Conservation (phyloP, 208 protist species). For the Wallacemonas sp. region DNA sequence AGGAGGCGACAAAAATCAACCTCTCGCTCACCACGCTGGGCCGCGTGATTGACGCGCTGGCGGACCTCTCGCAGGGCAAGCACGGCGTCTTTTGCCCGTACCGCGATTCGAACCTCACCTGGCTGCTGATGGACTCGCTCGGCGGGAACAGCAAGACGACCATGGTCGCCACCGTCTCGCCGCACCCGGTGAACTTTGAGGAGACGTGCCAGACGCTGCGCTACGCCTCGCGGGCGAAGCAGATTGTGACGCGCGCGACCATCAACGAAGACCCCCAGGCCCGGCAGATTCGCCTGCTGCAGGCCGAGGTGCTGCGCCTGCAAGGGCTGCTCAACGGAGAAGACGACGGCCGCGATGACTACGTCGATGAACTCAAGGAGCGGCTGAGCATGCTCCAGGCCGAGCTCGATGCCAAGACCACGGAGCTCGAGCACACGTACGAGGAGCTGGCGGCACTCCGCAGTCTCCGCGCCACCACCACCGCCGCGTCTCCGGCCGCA, state of each 20-base stretch:
- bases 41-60: constrained; percentile 85
- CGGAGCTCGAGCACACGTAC: constrained; percentile 38
- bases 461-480: constrained; percentile 19
- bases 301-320: constrained; percentile 69
- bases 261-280: constrained; percentile 94
- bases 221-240: constrained; percentile 90
- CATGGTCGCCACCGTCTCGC: constrained; percentile 96
- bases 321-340: constrained; percentile 46
- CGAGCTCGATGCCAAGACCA: constrained; percentile 41
- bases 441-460: constrained; percentile 36
- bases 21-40: constrained; percentile 87
- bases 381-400: constrained; percentile 38
- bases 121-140: constrained; percentile 87
- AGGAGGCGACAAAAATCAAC: constrained; percentile 93
- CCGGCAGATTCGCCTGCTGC: constrained; percentile 70
- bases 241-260: constrained; percentile 90
- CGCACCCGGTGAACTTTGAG: constrained; percentile 83
- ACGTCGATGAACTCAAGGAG: constrained; percentile 55
- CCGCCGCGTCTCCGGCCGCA: not conserved
- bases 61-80: constrained; percentile 61
- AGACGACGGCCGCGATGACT: constrained; percentile 35
- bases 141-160: constrained; percentile 93
- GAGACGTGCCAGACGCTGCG: constrained; percentile 93
- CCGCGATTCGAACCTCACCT: constrained; percentile 89
- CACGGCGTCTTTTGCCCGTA: constrained; percentile 82